Evolutionary conservation across 1,284 basidiomycete genomes (phyloP).

Genomic region (Ustilago tritici): DNA sequence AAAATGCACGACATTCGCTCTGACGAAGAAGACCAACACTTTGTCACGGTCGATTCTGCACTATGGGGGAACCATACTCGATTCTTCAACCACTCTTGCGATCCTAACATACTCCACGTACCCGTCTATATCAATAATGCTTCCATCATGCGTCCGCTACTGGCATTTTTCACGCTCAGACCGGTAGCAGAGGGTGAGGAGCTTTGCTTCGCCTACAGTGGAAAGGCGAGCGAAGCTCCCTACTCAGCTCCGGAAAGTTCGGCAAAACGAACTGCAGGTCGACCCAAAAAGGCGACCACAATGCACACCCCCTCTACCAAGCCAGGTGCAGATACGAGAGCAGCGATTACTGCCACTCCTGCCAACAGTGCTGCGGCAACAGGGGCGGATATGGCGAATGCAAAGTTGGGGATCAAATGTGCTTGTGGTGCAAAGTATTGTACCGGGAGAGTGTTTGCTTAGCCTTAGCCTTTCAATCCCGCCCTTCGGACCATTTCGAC

Average conservation of each 20-base stretch:
- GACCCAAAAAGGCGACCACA: conserved; percentile 4
- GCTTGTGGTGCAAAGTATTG: conserved; percentile 31
- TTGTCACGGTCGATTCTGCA: conserved; percentile 51
- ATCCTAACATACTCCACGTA: conserved; percentile 82
- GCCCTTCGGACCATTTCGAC: too few relatives aligned
- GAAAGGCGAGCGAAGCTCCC: neutral
- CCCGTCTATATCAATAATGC: conserved; percentile 79
- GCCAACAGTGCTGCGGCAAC: conserved; percentile 9
- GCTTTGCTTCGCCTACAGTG: conserved; percentile 41
- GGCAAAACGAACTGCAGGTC: conserved; percentile 1
- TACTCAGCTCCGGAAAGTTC: neutral
- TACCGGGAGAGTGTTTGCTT: conserved; percentile 25
- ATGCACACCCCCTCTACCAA: conserved; percentile 23
- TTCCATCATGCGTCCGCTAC: conserved; percentile 73
- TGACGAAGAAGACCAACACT: conserved; percentile 23
- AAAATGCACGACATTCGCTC: conserved; percentile 8
- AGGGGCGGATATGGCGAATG: neutral
- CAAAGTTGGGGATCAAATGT: conserved; percentile 16
- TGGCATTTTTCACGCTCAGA: conserved; percentile 79
- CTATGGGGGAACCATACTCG: conserved; percentile 59
- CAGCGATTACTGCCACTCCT: conserved; percentile 12
- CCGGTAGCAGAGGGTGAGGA: conserved; percentile 78
- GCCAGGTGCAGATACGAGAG: conserved; percentile 16
- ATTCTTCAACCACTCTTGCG: conserved; percentile 78
- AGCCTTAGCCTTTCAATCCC: neutral